These are phyloP conservation scores for Picochlorum sp. DNA, from an alignment of 139 green algal genomes.

Conservation along the genomic window DNA sequence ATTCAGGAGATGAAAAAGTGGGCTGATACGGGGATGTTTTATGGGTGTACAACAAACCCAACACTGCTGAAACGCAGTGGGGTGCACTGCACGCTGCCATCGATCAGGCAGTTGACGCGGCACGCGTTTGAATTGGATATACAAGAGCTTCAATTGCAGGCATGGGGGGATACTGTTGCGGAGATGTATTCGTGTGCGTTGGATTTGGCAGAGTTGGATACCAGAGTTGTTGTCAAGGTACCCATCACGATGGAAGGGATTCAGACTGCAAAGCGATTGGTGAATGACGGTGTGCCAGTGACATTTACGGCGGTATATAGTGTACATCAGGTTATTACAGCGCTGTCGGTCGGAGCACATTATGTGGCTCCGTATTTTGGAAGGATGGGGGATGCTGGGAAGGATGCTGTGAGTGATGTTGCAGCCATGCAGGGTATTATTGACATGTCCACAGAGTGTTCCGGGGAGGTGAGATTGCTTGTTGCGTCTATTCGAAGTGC, in stretches of 20 bases:
- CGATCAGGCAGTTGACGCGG: constrained; percentile 29
- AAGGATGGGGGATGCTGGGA: constrained; percentile 59
- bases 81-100: constrained; percentile 47
- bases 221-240: constrained; percentile 54
- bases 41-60: constrained; percentile 76
- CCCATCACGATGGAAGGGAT: constrained; percentile 59
- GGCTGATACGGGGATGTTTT: constrained; percentile 38
- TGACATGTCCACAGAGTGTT: background rate
- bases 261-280: constrained; percentile 43
- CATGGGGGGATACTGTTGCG: constrained; percentile 50
- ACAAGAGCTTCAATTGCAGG: constrained; percentile 65
- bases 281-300: constrained; percentile 39
- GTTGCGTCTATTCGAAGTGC: constrained; percentile 56
- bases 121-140: constrained; percentile 38
- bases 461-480: constrained; percentile 47
- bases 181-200: constrained; percentile 45
- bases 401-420: constrained; percentile 23
- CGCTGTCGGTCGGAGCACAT: constrained; percentile 53
- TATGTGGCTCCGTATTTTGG: constrained; percentile 79
- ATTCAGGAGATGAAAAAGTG: constrained; percentile 39
- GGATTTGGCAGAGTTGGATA: constrained; percentile 14
- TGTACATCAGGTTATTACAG: constrained; percentile 45
- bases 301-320: constrained; percentile 63
- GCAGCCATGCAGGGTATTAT: constrained; percentile 58
- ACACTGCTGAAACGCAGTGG: constrained; percentile 58